A percentile compares a stretch with the other conserved stretches of the same genome.
Evolutionary conservation across 2,329 filamentous ascomycete species (phyloP).

Genomic region (Monilinia vaccinii-corymbosi): DNA sequence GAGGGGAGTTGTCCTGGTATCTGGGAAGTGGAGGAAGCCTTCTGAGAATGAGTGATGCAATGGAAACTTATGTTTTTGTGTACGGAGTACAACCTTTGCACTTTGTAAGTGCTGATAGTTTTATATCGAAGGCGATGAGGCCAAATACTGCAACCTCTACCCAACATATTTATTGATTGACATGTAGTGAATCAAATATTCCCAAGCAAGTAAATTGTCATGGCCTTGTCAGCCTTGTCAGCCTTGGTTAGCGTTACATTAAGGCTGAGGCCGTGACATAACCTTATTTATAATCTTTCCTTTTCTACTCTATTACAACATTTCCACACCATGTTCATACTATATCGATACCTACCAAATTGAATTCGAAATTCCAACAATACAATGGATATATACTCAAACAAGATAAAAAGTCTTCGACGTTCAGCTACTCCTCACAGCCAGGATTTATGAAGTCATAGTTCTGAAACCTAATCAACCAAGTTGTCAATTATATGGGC

Average conservation of each 20-base stretch:
- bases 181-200: background rate
- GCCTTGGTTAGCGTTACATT: background rate
- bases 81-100: constrained; percentile 1
- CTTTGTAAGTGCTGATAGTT: background rate
- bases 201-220: background rate
- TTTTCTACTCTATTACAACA: background rate
- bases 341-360: background rate
- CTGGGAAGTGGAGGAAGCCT: background rate
- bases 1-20: background rate
- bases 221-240: background rate
- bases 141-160: background rate
- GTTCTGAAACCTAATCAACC: background rate
- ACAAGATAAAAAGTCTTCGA: background rate
- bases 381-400: background rate
- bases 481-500: background rate
- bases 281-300: background rate
- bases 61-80: background rate
- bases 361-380: background rate
- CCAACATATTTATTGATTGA: background rate
- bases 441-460: background rate
- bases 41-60: background rate
- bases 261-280: background rate
- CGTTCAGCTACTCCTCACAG: too few species aligned
- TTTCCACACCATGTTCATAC: too few species aligned
- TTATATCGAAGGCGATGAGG: background rate